Base-by-base conservation (phyloP, 371 early-diverging fungal species). In the Smittium culicis region DNA sequence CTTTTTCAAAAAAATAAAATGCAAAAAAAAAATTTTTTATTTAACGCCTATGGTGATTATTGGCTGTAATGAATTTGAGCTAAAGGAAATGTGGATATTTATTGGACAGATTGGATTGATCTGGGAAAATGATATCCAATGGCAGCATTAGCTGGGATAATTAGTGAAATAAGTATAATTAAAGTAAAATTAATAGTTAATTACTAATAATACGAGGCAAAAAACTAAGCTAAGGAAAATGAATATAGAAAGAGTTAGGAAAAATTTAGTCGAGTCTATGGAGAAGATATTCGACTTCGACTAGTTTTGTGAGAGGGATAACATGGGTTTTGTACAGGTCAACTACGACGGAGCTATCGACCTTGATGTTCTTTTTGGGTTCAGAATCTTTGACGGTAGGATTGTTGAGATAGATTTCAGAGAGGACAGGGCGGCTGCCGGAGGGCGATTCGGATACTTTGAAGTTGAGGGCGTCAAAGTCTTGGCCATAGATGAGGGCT, bases 271-370 rank as follows among this genome's bases (percentile, higher is more conserved):
- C 77, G 14, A 77, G 74, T 3, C 96, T 80, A 59, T 80, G 73
- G 68, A 95, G 70, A 68, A 96, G 77, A 69, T 96, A 96, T 54
- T 91, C 90, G 24, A 97, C 89, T 76, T 97, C 97, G 25, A 97
- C 97, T 55, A 88, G 81, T 70, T 90, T 91, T 28, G 92, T 92
- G 70, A 91, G 71, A 1, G 92, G 91, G 62, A 91, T 89, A 24
- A 95, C 90, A 76, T 85, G 91, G 68, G 85, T 80, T 67, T 90
- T 85, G 76, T 97, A 97, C 63, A 96, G 76, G 35, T 89, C 81
- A 1, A 90, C 90, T 1, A 97, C 92, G 3, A 87, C 78, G 62
- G 92, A 86, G 0, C 86, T 82, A 31, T 72, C 70, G 3, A 77
- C 72, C 1, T 73, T 70, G 11, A 71, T 62, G 59, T 72, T 71